Evolutionary conservation across 257 asterid genomes (phyloP).

Genomic region (Solanum pennellii): DNA sequence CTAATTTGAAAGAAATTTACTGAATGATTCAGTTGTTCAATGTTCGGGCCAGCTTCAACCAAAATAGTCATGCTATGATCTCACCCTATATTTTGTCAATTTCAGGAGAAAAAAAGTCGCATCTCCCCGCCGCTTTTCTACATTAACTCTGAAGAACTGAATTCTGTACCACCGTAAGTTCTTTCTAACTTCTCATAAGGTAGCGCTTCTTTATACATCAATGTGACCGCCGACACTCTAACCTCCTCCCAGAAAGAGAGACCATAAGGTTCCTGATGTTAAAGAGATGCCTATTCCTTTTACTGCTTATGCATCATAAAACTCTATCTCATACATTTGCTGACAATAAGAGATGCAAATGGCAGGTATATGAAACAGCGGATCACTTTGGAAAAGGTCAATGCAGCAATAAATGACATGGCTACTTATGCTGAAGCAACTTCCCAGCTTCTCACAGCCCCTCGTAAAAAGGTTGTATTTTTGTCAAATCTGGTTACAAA

Average conservation of each 20-base stretch:
- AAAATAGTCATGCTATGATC: neutral
- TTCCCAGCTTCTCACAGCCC: conserved; percentile 77
- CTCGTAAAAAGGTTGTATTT: conserved; percentile 60
- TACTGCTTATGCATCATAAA: neutral
- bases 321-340: neutral
- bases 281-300: neutral
- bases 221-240: neutral
- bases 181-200: neutral
- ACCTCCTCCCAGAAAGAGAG: neutral
- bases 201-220: neutral
- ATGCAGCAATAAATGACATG: conserved; percentile 85
- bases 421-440: conserved; percentile 79
- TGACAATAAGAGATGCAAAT: conserved; percentile 14
- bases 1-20: neutral
- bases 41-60: neutral
- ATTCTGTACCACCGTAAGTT: conserved; percentile 77
- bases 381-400: conserved; percentile 81
- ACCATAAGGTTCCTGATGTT: neutral
- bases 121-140: conserved; percentile 72
- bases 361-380: conserved; percentile 93
- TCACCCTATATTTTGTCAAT: neutral
- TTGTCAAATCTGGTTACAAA: conserved; percentile 5
- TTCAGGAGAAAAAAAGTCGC: conserved; percentile 72
- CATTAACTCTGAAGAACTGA: conserved; percentile 65
- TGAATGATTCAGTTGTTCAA: neutral